Evolutionary conservation across 108 stramenopile species (phyloP), one percentile per base, ranked within the genome.

Genomic region (Pelagomonas calceolata): DNA sequence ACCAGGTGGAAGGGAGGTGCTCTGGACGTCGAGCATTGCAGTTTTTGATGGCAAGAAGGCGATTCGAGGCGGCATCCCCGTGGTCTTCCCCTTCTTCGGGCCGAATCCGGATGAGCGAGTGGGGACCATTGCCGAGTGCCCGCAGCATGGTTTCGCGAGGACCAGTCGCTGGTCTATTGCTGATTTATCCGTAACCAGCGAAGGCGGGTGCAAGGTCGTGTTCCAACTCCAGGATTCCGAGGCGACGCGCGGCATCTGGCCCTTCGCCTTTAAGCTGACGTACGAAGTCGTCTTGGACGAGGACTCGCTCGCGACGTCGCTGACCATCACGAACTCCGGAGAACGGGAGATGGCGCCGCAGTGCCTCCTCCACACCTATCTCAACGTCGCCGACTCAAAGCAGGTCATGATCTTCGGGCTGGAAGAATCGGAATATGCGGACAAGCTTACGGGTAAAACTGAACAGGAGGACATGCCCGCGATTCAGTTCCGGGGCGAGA

Each of bases 341-440:
- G 36, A 33, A 21, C 37, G 12, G 0, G 60, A 63, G 44, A 33
- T 32, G 32, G 4, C 29, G 32, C 31, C 26, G 45, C 72, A 74
- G 30, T 31, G 30, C 33, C 66, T 78, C 30, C 68, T 71, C 30
- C 77, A 78, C 73, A 78, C 71, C n/a, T 78, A 78, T 68, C 44
- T 68, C 65, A 43, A 12, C 33, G 18, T 78, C 35, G 30, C 12
- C 31, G 30, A 34, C 32, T 10, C 32, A 4, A 4, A 34, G 12
- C 33, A 35, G 7, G 10, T 31, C 16, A 64, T 68, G 30, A 34
- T 76, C 31, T 4, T 4, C 21, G 77, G 77, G 16, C 37, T 78
- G 32, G 34, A 73, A 36, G 65, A 34, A 1, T 33, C 37, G 29
- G 9, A 34, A 29, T 73, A 32, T 36, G 63, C 64, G 4, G 77